Evolutionary conservation across 768 basidiomycete species (phyloP).

Genomic region (Pisolithus microcarpus): DNA sequence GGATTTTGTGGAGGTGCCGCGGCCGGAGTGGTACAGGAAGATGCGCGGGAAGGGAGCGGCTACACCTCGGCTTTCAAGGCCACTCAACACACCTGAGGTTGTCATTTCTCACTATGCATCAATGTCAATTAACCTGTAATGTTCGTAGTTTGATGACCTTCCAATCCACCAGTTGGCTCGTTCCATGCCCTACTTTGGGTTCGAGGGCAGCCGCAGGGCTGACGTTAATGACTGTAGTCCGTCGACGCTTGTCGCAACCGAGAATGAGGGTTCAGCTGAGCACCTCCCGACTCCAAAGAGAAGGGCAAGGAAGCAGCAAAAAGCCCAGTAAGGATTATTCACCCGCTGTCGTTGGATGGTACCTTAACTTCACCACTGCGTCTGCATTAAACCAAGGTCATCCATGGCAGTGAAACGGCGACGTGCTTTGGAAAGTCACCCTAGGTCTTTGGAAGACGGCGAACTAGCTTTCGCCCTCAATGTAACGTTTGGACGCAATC

Average conservation of each 20-base stretch:
- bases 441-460: constrained; percentile 3
- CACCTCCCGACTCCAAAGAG: constrained; percentile 10
- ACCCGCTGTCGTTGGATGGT: neutral
- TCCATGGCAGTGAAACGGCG: constrained; percentile 2
- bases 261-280: neutral
- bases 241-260: too few relatives aligned
- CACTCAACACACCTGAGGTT: neutral
- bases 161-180: neutral
- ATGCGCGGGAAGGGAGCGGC: neutral
- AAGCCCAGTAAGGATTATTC: constrained; percentile 23
- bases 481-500: constrained; percentile 21
- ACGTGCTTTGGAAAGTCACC: neutral
- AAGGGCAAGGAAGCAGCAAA: constrained; percentile 14
- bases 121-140: neutral
- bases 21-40: constrained; percentile 7
- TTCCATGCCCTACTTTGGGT: neutral
- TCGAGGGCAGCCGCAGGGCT: neutral
- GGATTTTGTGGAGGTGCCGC: constrained; percentile 18
- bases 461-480: constrained; percentile 21
- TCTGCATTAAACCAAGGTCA: constrained; percentile 10
- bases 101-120: neutral
- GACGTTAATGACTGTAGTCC: neutral
- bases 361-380: neutral
- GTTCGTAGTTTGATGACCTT: constrained; percentile 3
- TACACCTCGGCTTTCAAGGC: neutral